Conservation (phyloP, 1,284 basidiomycete species). For the Porogramme epimiltina region DNA sequence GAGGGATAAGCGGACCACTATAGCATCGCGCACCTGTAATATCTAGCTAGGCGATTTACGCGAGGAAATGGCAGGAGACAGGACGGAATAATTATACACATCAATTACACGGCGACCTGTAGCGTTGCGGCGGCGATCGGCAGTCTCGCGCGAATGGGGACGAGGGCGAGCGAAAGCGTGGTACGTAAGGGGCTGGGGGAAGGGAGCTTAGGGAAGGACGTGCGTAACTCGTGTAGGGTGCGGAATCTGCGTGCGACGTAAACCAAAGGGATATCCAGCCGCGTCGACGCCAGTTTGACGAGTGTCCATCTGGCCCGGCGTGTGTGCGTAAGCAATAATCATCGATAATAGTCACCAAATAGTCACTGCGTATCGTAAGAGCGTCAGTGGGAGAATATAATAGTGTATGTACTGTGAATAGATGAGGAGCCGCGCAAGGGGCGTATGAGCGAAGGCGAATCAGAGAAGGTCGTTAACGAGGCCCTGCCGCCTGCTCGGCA, state of each 20-base stretch:
- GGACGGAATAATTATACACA: neutral
- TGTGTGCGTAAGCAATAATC: too few relatives aligned
- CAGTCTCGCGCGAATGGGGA: neutral
- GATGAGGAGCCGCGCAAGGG: too few relatives aligned
- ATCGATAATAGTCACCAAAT: neutral
- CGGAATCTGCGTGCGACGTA: too few relatives aligned
- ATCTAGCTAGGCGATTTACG: too few relatives aligned
- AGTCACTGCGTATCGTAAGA: conserved; percentile 8
- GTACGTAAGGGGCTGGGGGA: neutral
- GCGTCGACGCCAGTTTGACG: too few relatives aligned
- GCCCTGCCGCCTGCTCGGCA: conserved; percentile 4
- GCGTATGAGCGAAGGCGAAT: neutral
- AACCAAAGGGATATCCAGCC: too few relatives aligned
- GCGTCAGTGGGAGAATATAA: conserved; percentile 1
- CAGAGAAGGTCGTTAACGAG: neutral
- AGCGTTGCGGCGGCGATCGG: neutral
- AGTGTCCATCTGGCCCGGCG: too few relatives aligned
- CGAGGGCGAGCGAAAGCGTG: neutral
- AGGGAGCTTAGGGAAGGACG: neutral
- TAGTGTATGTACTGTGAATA: too few relatives aligned
- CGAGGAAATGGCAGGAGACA: too few relatives aligned
- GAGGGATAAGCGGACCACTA: too few relatives aligned
- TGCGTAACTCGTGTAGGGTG: too few relatives aligned
- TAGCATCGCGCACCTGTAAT: too few relatives aligned
- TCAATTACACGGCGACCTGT: neutral